Percentiles rank a stretch among this genome's conserved stretches.
Evolutionary conservation across 176 grass and related monocot species (phyloP).

Genomic region (Rhipidocladum racemiflorum): DNA sequence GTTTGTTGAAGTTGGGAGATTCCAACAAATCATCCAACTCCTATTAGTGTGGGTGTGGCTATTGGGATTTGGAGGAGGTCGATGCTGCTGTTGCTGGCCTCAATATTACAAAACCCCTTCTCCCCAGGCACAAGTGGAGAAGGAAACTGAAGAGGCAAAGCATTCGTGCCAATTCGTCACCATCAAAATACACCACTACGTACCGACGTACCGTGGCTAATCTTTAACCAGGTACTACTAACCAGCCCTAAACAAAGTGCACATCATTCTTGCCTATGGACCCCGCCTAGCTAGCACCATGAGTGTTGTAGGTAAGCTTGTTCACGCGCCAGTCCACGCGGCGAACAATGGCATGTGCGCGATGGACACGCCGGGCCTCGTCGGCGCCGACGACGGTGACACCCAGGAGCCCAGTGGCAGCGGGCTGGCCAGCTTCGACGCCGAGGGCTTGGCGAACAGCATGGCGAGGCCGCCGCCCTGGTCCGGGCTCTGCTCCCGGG

Average conservation of each 20-base stretch:
- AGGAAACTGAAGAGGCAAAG: conserved; percentile 18
- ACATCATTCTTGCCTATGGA: background rate
- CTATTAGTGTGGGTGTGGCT: conserved; percentile 22
- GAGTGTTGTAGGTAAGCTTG: background rate
- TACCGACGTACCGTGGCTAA: background rate
- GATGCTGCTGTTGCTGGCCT: conserved; percentile 27
- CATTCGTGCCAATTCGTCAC: background rate
- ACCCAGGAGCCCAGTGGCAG: conserved; percentile 54
- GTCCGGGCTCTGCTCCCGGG: conserved; percentile 65
- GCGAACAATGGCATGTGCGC: conserved; percentile 76
- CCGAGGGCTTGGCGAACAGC: conserved; percentile 56
- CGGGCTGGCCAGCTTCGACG: conserved; percentile 34
- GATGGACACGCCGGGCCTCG: conserved; percentile 58
- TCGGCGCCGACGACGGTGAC: conserved; percentile 25
- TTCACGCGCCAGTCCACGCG: conserved; percentile 80
- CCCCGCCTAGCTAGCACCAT: too few species aligned
- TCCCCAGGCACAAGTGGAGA: background rate
- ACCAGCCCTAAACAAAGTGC: background rate
- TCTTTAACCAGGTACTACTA: background rate
- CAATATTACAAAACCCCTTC: conserved; percentile 68
- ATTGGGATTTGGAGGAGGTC: conserved; percentile 17
- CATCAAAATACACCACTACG: background rate
- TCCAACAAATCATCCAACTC: conserved; percentile 8
- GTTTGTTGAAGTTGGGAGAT: conserved; percentile 23
- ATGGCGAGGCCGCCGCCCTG: conserved; percentile 55